Base-by-base conservation (phyloP, 176 grass and related monocot genomes). In the Phragmites australis region DNA sequence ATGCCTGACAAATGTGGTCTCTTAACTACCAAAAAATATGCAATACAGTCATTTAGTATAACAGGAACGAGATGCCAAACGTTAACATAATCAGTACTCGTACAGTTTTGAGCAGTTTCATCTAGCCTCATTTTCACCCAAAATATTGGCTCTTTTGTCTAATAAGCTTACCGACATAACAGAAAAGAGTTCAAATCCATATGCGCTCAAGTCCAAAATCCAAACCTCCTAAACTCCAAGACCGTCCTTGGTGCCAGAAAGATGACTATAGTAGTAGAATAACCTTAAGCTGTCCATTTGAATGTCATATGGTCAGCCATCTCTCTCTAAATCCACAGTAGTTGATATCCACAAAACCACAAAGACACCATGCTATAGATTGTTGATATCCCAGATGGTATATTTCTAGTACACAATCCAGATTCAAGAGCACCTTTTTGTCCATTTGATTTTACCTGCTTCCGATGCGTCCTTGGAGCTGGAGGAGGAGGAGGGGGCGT, bases 141-240 rank as follows among this genome's bases (percentile, higher is more conserved):
- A 62, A 27, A 62, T 32, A 7, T 62, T 62, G 27, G 14, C 27
- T 62, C 27, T 64, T 48, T 4, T 64, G 44, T 22, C 2, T 23
- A 37, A 65, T 30, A 17, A 21, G 26, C 61, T 82, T 59, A n/a
- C 9, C 30, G 43, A 49, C 26, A 39, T 8, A 19, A 11, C 55
- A n/a, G n/a, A n/a, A 63, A 16, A 44, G 21, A 80, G 34, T 32
- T 49, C 19, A 70, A 37, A 69, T 11, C 53, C 60, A 62, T 26
- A 9, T 60, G 34, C 72, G 39, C 19, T 67, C 45, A n/a, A 58
- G 52, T 66, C 69, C 31, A 84, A n/a, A n/a, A n/a, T n/a, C n/a
- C n/a, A n/a, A 84, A 74, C 39, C 34, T 72, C 44, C 25, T 49
- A 78, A 63, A 9, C 85, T 59, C 50, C 76, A 75, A 13, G 13